A percentile compares a stretch with the other conserved stretches of the same genome.
Evolutionary conservation across 2,329 filamentous ascomycete species (phyloP).

Genomic region (Fusarium armeniacum): DNA sequence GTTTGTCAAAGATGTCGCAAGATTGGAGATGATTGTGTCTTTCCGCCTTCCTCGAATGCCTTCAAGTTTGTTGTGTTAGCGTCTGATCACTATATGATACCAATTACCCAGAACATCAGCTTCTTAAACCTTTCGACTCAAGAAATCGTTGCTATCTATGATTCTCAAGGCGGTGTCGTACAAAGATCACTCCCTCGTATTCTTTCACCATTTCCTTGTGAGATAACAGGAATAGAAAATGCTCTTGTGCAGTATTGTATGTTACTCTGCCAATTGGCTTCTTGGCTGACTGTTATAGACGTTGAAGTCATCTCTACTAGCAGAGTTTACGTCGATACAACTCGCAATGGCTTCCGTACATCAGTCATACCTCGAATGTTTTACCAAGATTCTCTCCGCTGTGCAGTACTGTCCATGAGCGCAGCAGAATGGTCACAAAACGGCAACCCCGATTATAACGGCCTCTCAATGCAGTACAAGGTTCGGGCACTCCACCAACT

Average conservation of each 20-base stretch:
- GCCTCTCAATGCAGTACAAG: slow-evolving; percentile 44
- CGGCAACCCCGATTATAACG: slow-evolving; percentile 34
- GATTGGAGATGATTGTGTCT: slow-evolving; percentile 38
- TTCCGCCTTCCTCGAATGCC: slow-evolving; percentile 40
- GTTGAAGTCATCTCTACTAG: slow-evolving; percentile 43
- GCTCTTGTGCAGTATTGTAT: slow-evolving; percentile 46
- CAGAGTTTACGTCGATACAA: slow-evolving; percentile 45
- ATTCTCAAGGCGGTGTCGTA: background rate
- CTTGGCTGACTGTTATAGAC: slow-evolving; percentile 33
- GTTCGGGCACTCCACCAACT: slow-evolving; percentile 41
- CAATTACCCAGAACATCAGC: slow-evolving; percentile 10
- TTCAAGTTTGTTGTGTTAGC: slow-evolving; percentile 42
- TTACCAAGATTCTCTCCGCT: slow-evolving; percentile 35
- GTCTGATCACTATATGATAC: slow-evolving; percentile 35
- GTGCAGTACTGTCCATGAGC: slow-evolving; percentile 45
- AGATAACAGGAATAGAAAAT: slow-evolving; percentile 25
- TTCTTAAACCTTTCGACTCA: slow-evolving; percentile 42
- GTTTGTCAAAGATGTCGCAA: slow-evolving; percentile 34
- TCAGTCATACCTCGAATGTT: slow-evolving; percentile 45
- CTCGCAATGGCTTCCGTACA: slow-evolving; percentile 40
- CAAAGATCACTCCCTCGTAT: slow-evolving; percentile 5
- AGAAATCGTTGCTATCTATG: slow-evolving; percentile 30
- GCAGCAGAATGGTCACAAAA: slow-evolving; percentile 47
- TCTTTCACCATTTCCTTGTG: slow-evolving; percentile 30
- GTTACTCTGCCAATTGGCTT: background rate